Evolutionary conservation across 225 moss, liverwort and hornwort species (phyloP).

Genomic region (Anthoceros angustus): DNA sequence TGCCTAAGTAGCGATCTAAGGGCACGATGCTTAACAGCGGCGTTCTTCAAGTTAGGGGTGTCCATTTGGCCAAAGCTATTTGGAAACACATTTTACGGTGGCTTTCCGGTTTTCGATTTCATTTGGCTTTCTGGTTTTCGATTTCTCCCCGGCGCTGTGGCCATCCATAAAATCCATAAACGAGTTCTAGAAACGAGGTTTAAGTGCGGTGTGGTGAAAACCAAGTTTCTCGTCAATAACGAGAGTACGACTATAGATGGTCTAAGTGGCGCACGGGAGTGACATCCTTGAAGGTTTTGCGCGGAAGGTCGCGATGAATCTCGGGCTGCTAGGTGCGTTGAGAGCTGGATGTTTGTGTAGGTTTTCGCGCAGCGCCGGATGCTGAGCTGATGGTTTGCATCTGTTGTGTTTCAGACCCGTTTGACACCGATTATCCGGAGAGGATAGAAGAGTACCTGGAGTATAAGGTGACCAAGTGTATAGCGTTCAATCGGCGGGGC

Average conservation of each 20-base stretch:
- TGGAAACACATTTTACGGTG: too few relatives aligned
- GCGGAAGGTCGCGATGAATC: neutral
- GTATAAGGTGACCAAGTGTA: conserved; percentile 87
- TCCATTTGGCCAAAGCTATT: too few relatives aligned
- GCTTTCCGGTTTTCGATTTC: too few relatives aligned
- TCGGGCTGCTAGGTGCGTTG: neutral
- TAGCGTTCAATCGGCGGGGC: conserved; percentile 92
- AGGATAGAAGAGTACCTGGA: conserved; percentile 94
- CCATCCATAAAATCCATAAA: too few relatives aligned
- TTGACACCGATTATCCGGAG: conserved; percentile 93
- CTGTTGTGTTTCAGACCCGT: conserved; percentile 48
- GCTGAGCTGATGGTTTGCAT: neutral
- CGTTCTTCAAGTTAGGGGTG: too few relatives aligned
- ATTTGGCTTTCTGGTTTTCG: too few relatives aligned
- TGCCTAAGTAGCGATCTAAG: too few relatives aligned
- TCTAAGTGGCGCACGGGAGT: neutral
- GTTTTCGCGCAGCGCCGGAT: neutral
- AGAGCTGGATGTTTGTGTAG: neutral
- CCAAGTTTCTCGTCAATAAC: too few relatives aligned
- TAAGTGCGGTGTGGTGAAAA: too few relatives aligned
- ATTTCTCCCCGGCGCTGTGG: too few relatives aligned
- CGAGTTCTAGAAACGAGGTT: too few relatives aligned
- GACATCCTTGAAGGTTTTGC: neutral
- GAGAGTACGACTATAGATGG: neutral
- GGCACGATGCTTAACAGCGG: too few relatives aligned